Evolutionary conservation across 805 yeast genomes (phyloP), one percentile per base, ranked within the genome.

Genomic region (Metschnikowia lachancei): DNA sequence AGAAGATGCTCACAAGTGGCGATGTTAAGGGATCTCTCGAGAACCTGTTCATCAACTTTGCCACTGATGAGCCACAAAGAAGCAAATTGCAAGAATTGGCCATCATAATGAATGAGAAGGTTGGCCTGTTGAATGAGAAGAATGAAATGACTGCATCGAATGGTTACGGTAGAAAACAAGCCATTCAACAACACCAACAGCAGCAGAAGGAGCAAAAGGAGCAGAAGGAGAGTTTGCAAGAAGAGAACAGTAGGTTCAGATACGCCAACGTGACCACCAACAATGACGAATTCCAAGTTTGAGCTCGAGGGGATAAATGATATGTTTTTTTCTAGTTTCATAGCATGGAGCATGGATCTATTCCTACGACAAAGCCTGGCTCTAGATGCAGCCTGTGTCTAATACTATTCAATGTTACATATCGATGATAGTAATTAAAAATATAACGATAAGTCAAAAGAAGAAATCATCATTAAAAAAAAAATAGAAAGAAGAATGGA

Each of bases 61-160:
- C 56, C 39, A 75, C 82, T 46, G 81, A 81, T 58, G 91, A 87
- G 55, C 87, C 82, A 43, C 96, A 87, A 63, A 79, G 89, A 56
- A 77, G 94, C 50, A 85, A 82, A 63, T 77, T 92, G 67, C 97
- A 92, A 75, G 89, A 86, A 64, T 77, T 92, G 61, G 95, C 97
- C 17, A 74, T 89, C 52, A 80, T 84, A 38, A 76, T 94, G 70
- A 85, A 88, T 52, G 96, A 89, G 51, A 86, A 85, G 75, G 84
- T 87, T 43, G 78, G 77, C 47, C 81, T 83, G 59, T 76, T 89
- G 56, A 79, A 85, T 45, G 96, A 89, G 66, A 82, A 87, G 72
- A 88, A 87, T 64, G 96, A 88, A 67, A 82, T 88, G 65, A 77
- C 88, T 43, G 85, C 87, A 44, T 78, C 86, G 39, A 87, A 88